Base-by-base conservation (phyloP, 78 protist species). In the Isochrysis galbana region DNA sequence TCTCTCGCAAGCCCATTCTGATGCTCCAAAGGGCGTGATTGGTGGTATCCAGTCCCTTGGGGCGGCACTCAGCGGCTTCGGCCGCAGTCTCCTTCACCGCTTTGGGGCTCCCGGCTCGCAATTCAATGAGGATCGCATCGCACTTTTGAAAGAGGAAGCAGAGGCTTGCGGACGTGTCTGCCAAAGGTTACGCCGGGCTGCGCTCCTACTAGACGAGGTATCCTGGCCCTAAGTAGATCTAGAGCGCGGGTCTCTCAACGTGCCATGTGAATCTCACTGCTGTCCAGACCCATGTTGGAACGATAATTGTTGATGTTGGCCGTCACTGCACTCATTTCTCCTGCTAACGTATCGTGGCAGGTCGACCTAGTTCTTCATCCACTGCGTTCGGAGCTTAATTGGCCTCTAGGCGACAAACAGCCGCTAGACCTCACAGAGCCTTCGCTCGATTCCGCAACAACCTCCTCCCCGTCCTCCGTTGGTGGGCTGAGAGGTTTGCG, bases 321-420 rank as follows among this genome's bases (percentile, higher is more conserved):
- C n/a, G n/a, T n/a, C n/a, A n/a, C n/a, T n/a, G n/a, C n/a, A n/a
- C n/a, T n/a, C n/a, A n/a, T n/a, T n/a, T n/a, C n/a, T n/a, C n/a
- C n/a, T n/a, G n/a, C n/a, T n/a, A n/a, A n/a, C n/a, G n/a, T n/a
- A n/a, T n/a, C n/a, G n/a, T n/a, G 29, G 61, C 61, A 88, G 91
- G 93, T 94, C 47, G 95, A 94, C 91, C 34, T 91, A 23, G 46
- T 94, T 48, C 95, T 94, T 36, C 93, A 91, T 74, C 95, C 95
- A 19, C 93, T 94, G 55, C 80, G 86, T 84, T 55, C 89, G 10
- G 95, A 94, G 94, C 90, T 94, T 32, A 94, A 94, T 92, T 94
- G 70, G 88, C 95, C 95, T 10, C 72, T 94, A 1, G 93, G 93
- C 45, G 91, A 42, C 26, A 14, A 21, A 21, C 82, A 2, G 47